These are phyloP conservation scores for Wickerhamiella azymoides DNA, from an alignment of 805 yeast species.

Conservation along the genomic window DNA sequence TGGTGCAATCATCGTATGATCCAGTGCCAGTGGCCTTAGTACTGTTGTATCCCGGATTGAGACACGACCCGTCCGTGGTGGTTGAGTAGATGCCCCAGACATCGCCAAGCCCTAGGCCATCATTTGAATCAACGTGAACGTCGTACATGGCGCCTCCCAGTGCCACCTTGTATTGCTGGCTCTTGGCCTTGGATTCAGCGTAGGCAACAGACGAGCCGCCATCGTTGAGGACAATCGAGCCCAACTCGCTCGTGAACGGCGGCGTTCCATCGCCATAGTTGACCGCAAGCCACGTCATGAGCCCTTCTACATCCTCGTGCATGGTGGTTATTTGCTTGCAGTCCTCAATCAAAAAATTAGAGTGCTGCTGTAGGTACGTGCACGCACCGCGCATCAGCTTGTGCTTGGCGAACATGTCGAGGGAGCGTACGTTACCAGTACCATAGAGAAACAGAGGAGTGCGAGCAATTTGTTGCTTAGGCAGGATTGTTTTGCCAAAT, in stretches of 20 bases:
- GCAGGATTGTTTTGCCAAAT: slow-evolving; percentile 38
- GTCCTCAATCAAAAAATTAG: slow-evolving; percentile 45
- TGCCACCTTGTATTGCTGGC: slow-evolving; percentile 8
- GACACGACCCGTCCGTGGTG: background rate
- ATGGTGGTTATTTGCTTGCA: slow-evolving; percentile 49
- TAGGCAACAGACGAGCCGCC: slow-evolving; percentile 8
- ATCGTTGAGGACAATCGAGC: slow-evolving; percentile 17
- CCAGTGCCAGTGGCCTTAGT: slow-evolving; percentile 32
- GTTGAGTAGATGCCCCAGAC: slow-evolving; percentile 4
- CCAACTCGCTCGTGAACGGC: slow-evolving; percentile 30
- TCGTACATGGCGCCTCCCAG: slow-evolving; percentile 7
- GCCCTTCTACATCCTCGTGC: slow-evolving; percentile 52
- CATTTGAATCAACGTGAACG: slow-evolving; percentile 7
- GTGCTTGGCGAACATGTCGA: slow-evolving; percentile 36
- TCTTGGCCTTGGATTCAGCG: background rate
- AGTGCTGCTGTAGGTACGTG: slow-evolving; percentile 32
- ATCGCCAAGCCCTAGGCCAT: slow-evolving; percentile 1
- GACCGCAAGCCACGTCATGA: slow-evolving; percentile 53
- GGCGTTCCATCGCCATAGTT: slow-evolving; percentile 41
- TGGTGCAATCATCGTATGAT: slow-evolving; percentile 36
- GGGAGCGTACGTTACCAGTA: slow-evolving; percentile 53
- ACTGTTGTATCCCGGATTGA: slow-evolving; percentile 9
- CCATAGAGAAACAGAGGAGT: slow-evolving; percentile 61
- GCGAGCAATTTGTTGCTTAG: slow-evolving; percentile 42
- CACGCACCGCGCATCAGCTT: slow-evolving; percentile 37